Evolutionary conservation across 495 filamentous ascomycete genomes (phyloP).

Genomic region (Chaetomidium leptoderma): DNA sequence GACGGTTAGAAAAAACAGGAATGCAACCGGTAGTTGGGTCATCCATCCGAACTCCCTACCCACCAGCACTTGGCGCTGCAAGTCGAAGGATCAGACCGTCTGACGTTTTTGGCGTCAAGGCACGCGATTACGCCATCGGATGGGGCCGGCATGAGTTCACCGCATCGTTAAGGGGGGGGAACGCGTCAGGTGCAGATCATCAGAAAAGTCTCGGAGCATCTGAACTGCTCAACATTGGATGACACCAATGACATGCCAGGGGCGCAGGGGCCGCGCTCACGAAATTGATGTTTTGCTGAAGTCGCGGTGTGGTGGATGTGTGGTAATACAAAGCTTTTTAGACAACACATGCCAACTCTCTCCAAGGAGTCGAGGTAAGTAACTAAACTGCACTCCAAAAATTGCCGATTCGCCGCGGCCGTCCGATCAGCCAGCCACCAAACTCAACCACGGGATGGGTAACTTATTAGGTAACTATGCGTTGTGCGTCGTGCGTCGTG

Average conservation of each 20-base stretch:
- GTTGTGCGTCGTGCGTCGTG: too few species aligned
- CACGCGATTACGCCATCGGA: background rate
- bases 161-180: background rate
- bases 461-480: too few species aligned
- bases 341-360: background rate
- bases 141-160: background rate
- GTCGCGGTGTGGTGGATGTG: background rate
- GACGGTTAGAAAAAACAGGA: too few species aligned
- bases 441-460: too few species aligned
- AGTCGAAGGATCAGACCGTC: too few species aligned
- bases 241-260: conserved; percentile 5
- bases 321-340: background rate
- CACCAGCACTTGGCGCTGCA: too few species aligned
- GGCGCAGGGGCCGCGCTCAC: background rate
- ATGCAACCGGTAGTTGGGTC: background rate
- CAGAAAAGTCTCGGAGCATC: background rate
- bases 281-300: background rate
- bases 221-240: too few species aligned
- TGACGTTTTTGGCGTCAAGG: background rate
- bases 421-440: conserved; percentile 3
- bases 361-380: background rate
- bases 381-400: background rate
- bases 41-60: background rate
- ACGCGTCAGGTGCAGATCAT: background rate
- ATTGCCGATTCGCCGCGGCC: background rate